These are phyloP conservation scores for Plasmodium reichenowi DNA, from an alignment of 169 alveolate genomes.

Conservation along the genomic window DNA sequence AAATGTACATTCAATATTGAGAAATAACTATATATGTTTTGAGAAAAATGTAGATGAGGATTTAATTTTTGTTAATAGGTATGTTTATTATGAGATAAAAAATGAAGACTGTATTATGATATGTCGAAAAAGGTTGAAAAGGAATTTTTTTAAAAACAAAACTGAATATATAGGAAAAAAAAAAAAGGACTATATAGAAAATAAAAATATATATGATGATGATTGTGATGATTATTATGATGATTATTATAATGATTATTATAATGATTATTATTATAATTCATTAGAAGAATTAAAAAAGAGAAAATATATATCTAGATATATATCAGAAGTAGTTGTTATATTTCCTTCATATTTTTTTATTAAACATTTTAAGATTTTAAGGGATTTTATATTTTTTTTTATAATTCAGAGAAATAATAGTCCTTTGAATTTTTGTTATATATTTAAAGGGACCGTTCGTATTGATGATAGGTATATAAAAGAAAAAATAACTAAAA, in stretches of 20 bases:
- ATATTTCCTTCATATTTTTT: conserved; percentile 15
- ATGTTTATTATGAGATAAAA: conserved; percentile 31
- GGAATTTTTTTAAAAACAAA: not conserved
- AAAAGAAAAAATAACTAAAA: conserved; percentile 8
- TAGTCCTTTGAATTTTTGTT: conserved; percentile 26
- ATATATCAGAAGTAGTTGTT: conserved; percentile 25
- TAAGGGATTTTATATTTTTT: conserved; percentile 23
- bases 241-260: not conserved
- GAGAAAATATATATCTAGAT: conserved; percentile 23
- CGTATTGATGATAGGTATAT: conserved; percentile 10
- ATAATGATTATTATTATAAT: not conserved
- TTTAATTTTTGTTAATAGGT: conserved; percentile 19
- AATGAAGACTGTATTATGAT: conserved; percentile 30
- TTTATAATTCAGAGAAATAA: conserved; percentile 34
- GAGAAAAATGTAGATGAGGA: conserved; percentile 30
- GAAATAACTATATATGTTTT: conserved; percentile 8
- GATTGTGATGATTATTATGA: no score
- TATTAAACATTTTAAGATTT: conserved; percentile 22
- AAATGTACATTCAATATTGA: conserved; percentile 27
- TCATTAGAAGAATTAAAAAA: conserved; percentile 34
- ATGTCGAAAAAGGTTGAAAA: conserved; percentile 51
- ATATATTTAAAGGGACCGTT: conserved; percentile 12
- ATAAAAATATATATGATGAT: not conserved
- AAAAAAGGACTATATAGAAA: no score
- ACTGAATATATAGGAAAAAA: not conserved